These are phyloP conservation scores for Luffa acutangula DNA, from an alignment of 306 rosid species.

Conservation along the genomic window DNA sequence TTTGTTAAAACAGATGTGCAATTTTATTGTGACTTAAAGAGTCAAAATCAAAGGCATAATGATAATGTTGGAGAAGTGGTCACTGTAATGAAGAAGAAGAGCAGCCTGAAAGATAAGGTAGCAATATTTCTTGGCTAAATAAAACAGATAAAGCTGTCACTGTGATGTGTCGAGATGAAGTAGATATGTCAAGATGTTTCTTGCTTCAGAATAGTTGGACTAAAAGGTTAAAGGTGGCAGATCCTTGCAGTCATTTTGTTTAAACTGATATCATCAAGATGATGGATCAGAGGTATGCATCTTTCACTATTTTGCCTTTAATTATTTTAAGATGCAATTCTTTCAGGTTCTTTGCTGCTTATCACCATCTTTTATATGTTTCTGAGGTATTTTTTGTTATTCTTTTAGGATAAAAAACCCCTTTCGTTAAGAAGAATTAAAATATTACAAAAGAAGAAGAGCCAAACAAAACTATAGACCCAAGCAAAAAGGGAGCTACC, in stretches of 20 bases:
- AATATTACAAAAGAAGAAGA: background rate
- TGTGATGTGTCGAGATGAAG: background rate
- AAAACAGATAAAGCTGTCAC: slow-evolving; percentile 9
- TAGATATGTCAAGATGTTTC: background rate
- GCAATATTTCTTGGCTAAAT: slow-evolving; percentile 45
- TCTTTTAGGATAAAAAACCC: background rate
- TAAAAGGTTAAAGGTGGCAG: background rate
- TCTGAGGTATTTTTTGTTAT: background rate
- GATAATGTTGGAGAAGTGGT: slow-evolving; percentile 26
- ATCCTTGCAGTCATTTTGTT: background rate
- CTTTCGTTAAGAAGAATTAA: background rate
- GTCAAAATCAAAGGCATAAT: slow-evolving; percentile 23
- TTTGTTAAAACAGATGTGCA: slow-evolving; percentile 16
- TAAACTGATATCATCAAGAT: background rate
- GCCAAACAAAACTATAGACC: background rate
- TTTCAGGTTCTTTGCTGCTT: background rate
- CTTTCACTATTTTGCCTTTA: background rate
- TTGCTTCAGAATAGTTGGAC: background rate
- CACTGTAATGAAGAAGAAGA: slow-evolving; percentile 41
- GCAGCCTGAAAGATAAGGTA: slow-evolving; percentile 58
- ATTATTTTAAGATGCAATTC: background rate
- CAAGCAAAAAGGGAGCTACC: background rate
- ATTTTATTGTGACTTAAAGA: slow-evolving; percentile 19
- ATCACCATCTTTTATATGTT: background rate
- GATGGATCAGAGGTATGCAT: background rate